phyloP scores from a whole-genome alignment of 345 rosid species.

The Camelina sativa region DNA sequence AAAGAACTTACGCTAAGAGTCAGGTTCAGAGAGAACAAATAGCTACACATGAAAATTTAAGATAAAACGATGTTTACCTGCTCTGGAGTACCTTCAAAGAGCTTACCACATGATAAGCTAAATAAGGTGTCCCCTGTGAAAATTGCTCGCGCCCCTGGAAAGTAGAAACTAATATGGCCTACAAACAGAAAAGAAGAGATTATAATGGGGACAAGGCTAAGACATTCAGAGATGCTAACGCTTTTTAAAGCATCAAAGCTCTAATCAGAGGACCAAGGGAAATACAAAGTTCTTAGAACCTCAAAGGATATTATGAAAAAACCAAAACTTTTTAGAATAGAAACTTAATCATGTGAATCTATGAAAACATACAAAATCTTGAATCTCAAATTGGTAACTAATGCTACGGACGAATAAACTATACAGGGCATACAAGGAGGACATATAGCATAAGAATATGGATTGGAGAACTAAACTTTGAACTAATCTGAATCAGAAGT shows the following conservation, averaged over 20 bases:
- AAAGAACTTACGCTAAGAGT: not conserved
- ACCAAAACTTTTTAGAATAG: not conserved
- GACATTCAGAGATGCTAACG: not conserved
- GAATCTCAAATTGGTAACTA: not conserved
- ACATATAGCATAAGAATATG: not conserved
- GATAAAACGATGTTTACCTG: conserved; percentile 53
- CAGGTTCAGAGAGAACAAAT: not conserved
- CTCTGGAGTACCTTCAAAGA: conserved; percentile 89
- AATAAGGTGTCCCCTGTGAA: conserved; percentile 94
- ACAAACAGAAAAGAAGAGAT: conserved; percentile 32
- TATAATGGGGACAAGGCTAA: not conserved
- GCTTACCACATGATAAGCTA: conserved; percentile 98
- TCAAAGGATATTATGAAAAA: not conserved
- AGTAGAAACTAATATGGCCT: conserved; percentile 96
- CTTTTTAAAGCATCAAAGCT: too few relatives aligned
- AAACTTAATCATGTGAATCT: not conserved
- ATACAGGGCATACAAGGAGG: not conserved
- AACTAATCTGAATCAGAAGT: conserved; percentile 15
- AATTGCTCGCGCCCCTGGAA: conserved; percentile 80
- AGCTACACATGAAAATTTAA: too few relatives aligned
- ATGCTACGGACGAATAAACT: not conserved
- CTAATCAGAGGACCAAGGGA: not conserved
- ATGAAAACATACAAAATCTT: conserved; percentile 3
- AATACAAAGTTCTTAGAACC: conserved; percentile 1
- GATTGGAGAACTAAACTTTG: not conserved